These are phyloP conservation scores for Pleurotus eryngii DNA, from an alignment of 768 basidiomycete genomes.

Conservation along the genomic window DNA sequence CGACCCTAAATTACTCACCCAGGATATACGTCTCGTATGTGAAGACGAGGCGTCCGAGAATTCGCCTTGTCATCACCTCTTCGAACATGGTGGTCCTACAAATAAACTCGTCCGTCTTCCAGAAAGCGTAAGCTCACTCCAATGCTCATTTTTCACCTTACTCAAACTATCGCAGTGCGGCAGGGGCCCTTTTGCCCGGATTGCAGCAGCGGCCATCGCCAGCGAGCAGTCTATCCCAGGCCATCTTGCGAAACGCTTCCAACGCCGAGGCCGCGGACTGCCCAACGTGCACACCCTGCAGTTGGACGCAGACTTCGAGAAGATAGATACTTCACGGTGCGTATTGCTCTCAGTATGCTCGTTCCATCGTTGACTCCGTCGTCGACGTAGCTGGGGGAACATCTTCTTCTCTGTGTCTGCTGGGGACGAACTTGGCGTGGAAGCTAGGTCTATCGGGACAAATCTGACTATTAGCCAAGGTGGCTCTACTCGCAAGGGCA, in stretches of 20 bases:
- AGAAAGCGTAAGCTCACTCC: neutral
- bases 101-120: neutral
- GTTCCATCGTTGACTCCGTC: neutral
- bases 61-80: conserved; percentile 2
- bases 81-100: neutral
- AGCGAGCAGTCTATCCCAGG: neutral
- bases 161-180: neutral
- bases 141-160: neutral
- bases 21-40: conserved; percentile 6
- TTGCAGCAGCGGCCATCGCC: neutral
- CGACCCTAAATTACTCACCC: neutral
- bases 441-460: too few species aligned
- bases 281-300: neutral
- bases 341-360: neutral
- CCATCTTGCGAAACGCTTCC: neutral
- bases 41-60: neutral
- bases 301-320: neutral
- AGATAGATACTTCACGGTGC: neutral
- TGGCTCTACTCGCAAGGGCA: too few species aligned
- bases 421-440: too few species aligned
- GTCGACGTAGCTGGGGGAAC: neutral
- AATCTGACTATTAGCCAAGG: too few species aligned
- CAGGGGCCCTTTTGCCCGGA: neutral
- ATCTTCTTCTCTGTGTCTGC: neutral
- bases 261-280: neutral